phyloP scores from a whole-genome alignment of 2,329 filamentous ascomycete species.

The Bipolaris gigantea region DNA sequence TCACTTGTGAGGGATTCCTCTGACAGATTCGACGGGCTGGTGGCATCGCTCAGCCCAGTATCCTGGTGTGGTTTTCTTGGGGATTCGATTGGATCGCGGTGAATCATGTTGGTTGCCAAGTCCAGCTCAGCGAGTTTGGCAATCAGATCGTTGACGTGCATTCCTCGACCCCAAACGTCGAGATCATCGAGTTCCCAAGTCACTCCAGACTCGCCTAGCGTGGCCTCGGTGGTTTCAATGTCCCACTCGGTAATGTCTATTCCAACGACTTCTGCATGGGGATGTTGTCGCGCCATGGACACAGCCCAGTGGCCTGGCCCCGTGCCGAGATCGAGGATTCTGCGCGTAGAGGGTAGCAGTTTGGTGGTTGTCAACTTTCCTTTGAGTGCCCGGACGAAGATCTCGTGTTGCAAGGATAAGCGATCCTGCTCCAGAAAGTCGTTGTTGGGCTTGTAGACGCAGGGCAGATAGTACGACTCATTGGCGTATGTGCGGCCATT shows the following conservation, averaged over 20 bases:
- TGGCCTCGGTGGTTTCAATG: slow-evolving; percentile 52
- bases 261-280: slow-evolving; percentile 53
- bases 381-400: slow-evolving; percentile 54
- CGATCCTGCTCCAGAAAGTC: slow-evolving; percentile 67
- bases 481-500: slow-evolving; percentile 65
- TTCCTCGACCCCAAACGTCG: slow-evolving; percentile 39
- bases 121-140: slow-evolving; percentile 27
- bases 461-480: slow-evolving; percentile 66
- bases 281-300: slow-evolving; percentile 50
- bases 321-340: slow-evolving; percentile 50
- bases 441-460: slow-evolving; percentile 36
- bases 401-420: slow-evolving; percentile 63
- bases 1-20: slow-evolving; percentile 29
- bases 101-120: slow-evolving; percentile 27
- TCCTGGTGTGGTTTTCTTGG: slow-evolving; percentile 8
- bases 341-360: slow-evolving; percentile 25
- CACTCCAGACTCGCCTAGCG: slow-evolving; percentile 29
- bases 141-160: slow-evolving; percentile 31
- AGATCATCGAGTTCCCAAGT: slow-evolving; percentile 46
- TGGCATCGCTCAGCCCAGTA: slow-evolving; percentile 1
- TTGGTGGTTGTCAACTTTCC: slow-evolving; percentile 43
- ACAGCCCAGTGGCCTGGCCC: slow-evolving; percentile 56
- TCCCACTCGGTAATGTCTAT: slow-evolving; percentile 55
- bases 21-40: slow-evolving; percentile 18
- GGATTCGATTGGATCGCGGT: slow-evolving; percentile 24